Base-by-base conservation (phyloP, 1,284 basidiomycete species). In the Puccinia horiana region DNA sequence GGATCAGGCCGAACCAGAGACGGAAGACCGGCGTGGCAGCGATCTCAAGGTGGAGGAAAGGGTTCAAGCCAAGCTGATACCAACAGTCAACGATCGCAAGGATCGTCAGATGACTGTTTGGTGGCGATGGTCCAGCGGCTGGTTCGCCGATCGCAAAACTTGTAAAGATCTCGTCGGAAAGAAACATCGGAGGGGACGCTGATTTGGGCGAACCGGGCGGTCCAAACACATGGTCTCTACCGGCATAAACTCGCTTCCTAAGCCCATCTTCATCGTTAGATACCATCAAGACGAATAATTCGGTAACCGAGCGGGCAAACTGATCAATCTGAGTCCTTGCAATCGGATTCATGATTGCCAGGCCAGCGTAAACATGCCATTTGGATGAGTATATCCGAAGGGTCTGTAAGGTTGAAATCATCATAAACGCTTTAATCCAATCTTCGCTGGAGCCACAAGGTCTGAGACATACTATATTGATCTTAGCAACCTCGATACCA, bases 1-100 rank as follows among this genome's bases (percentile, higher is more conserved):
- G 96, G 5, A 95, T 95, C 12, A 98, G 95, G 58, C 96, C 97
- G 81, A 99, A 93, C 93, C 97, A 98, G 84, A 98, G 90, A 75
- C 95, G 91, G 88, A 99, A 99, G 75, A 98, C 91, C 0, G 97
- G 96, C 2, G 96, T 99, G 8, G 96, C 96, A 0, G 96, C 96
- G 61, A 99, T 91, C 37, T 93, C 91, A 83, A 99, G 91, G 88
- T 99, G 95, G 58, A 91, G 91, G 86, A 94, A 98, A 0, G 96
- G 97, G 82, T 94, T 91, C 86, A 98, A 95, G 5, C 89, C 89
- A 78, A 98, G 91, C 70, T 91, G 90, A 14, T 94, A 92, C 97
- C 96, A 99, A 86, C 94, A 97, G 88, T 99, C 97, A 47, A 98
- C 97, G 93, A 99, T 99, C 23, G 96, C 95, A 65, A 99, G 90